Base-by-base conservation (phyloP, 177 flowering plant genomes). In the Telopea speciosissima region DNA sequence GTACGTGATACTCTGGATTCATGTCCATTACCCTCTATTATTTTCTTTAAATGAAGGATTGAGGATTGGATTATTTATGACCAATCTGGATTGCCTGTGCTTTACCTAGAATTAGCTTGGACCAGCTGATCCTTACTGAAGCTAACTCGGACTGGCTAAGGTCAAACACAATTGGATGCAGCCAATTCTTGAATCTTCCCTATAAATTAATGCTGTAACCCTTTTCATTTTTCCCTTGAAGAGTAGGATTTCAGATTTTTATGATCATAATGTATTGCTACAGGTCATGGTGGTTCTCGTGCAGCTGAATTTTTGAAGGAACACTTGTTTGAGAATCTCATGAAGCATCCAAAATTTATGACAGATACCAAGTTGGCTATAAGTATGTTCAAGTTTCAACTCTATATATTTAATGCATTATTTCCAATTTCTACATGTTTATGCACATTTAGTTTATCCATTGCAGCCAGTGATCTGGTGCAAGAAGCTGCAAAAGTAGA, bases 241-340 rank as follows among this genome's bases (percentile, higher is more conserved):
- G 59, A 5, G 31, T 21, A 69, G 45, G 62, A 52, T 9, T 63
- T 40, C 28, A 16, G 49, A 42, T 28, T 76, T 22, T 63, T 62
- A 64, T 9, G n/a, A 33, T 0, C 24, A 52, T 65, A 42, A 54
- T 25, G 3, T 78, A 49, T 73, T 66, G 7, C 67, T 65, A 42
- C 83, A 92, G 99, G 99, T 70, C 99, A 95, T 83, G 99, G 99
- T 74, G 99, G 99, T 78, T 87, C 97, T 16, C 94, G 92, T 63
- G 97, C 97, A 68, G 93, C 97, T 45, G 97, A 95, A 78, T 95
- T 76, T 83, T 77, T 95, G 79, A 92, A 91, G 87, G 86, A 86
- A 49, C 87, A 89, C 78, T 90, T 95, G 13, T 95, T 95, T 81
- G 91, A 89, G 75, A 92, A 92, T 82, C 90, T 95, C 58, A 70